A percentile compares a stretch with the other conserved stretches of the same genome.
Conservation (phyloP, 1,139 yeast species). For the Arxiozyma slooffiae region DNA sequence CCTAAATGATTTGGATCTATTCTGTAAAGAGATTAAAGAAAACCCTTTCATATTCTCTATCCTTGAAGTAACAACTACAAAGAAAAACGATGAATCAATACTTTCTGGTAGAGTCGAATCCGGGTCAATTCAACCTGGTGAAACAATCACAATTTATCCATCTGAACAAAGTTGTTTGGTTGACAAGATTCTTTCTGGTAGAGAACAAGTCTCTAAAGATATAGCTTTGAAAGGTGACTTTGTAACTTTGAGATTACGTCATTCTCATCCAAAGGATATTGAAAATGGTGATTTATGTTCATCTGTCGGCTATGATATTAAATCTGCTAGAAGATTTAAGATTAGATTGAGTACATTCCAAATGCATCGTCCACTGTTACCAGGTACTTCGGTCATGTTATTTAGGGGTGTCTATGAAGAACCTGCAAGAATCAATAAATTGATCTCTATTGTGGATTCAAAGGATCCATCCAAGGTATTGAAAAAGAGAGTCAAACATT, state of each 20-base stretch:
- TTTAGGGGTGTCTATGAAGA: slow-evolving; percentile 74
- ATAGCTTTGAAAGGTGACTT: slow-evolving; percentile 66
- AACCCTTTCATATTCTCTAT: slow-evolving; percentile 35
- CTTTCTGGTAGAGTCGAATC: slow-evolving; percentile 65
- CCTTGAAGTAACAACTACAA: slow-evolving; percentile 31
- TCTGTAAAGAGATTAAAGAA: slow-evolving; percentile 25
- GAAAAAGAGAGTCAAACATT: slow-evolving; percentile 56
- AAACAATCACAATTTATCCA: slow-evolving; percentile 56
- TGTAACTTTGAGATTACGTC: slow-evolving; percentile 49
- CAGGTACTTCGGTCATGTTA: slow-evolving; percentile 73
- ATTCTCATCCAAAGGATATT: slow-evolving; percentile 41
- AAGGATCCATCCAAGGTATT: slow-evolving; percentile 34
- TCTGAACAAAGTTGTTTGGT: slow-evolving; percentile 38
- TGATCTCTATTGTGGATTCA: slow-evolving; percentile 43
- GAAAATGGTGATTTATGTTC: slow-evolving; percentile 70
- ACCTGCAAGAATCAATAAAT: slow-evolving; percentile 58
- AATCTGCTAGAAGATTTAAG: slow-evolving; percentile 42
- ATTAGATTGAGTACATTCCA: slow-evolving; percentile 60
- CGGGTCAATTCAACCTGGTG: slow-evolving; percentile 73
- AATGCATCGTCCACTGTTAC: slow-evolving; percentile 60
- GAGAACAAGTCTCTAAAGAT: slow-evolving; percentile 25
- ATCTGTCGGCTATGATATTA: slow-evolving; percentile 39
- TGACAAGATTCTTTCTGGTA: slow-evolving; percentile 33
- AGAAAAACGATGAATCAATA: slow-evolving; percentile 20
- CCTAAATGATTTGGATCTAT: slow-evolving; percentile 21